Evolutionary conservation across 208 protist species (phyloP).

Genomic region (Trypanosoma cruzi): DNA sequence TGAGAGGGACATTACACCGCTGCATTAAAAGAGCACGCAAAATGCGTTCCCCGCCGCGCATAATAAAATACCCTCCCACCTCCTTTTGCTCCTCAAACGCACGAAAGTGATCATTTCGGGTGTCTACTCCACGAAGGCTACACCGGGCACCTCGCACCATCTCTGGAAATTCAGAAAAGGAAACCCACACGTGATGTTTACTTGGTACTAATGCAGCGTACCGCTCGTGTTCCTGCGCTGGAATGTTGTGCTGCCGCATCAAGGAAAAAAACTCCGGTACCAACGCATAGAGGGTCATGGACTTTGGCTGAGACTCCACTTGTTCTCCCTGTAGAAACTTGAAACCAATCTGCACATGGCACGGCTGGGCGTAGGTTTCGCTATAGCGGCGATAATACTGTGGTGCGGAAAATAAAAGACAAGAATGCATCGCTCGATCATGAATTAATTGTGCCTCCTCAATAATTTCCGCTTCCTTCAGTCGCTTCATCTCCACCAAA

Average conservation of each 20-base stretch:
- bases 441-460: slow-evolving; percentile 66
- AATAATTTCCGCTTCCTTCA: slow-evolving; percentile 69
- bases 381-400: slow-evolving; percentile 85
- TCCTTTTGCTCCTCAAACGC: slow-evolving; percentile 95
- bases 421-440: slow-evolving; percentile 68
- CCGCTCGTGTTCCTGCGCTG: slow-evolving; percentile 43
- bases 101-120: slow-evolving; percentile 67
- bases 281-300: slow-evolving; percentile 44
- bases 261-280: slow-evolving; percentile 67
- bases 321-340: slow-evolving; percentile 49
- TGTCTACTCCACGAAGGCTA: slow-evolving; percentile 67
- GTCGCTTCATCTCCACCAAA: slow-evolving; percentile 64
- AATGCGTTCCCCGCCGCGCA: slow-evolving; percentile 98
- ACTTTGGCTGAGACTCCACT: neutral
- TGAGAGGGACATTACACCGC: slow-evolving; percentile 95
- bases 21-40: slow-evolving; percentile 96
- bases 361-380: slow-evolving; percentile 86
- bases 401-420: slow-evolving; percentile 76
- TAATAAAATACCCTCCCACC: slow-evolving; percentile 99
- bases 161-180: slow-evolving; percentile 81
- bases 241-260: slow-evolving; percentile 63
- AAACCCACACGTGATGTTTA: slow-evolving; percentile 74
- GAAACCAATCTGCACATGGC: slow-evolving; percentile 77
- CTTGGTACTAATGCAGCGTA: slow-evolving; percentile 80
- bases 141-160: slow-evolving; percentile 86